Percentiles rank a stretch among this genome's conserved stretches.
These are phyloP conservation scores for Ustilago cynodontis DNA, from an alignment of 1,284 basidiomycete species.

Conservation along the genomic window DNA sequence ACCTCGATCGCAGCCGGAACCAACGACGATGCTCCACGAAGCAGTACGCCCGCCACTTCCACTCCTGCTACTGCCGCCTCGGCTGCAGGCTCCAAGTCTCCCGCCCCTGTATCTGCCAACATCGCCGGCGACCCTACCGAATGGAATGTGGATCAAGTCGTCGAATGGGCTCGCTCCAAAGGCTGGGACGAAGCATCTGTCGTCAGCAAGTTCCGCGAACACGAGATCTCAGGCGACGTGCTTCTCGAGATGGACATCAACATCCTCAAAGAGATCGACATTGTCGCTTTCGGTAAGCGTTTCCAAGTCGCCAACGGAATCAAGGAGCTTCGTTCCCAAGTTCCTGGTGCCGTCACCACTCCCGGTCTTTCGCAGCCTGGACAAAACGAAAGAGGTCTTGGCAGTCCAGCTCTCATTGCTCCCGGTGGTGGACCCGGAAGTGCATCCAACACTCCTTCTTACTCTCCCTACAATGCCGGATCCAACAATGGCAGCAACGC, in stretches of 20 bases:
- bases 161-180: constrained; percentile 86
- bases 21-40: constrained; percentile 46
- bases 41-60: constrained; percentile 5
- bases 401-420: constrained; percentile 43
- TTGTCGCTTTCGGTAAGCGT: constrained; percentile 92
- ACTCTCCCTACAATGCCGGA: constrained; percentile 35
- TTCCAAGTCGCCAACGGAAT: constrained; percentile 95
- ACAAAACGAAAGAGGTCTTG: constrained; percentile 30
- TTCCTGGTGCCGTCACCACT: constrained; percentile 30
- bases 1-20: constrained; percentile 63
- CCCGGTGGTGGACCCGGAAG: constrained; percentile 16
- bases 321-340: constrained; percentile 77
- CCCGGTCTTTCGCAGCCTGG: constrained; percentile 21
- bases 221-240: constrained; percentile 98
- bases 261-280: constrained; percentile 95
- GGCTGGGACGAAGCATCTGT: constrained; percentile 85
- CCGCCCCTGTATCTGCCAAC: constrained; percentile 4
- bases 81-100: constrained; percentile 15
- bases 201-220: constrained; percentile 81
- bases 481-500: constrained; percentile 48
- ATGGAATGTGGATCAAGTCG: constrained; percentile 90
- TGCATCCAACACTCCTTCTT: constrained; percentile 24
- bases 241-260: constrained; percentile 92
- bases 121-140: constrained; percentile 74
- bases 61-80: constrained; percentile 13